These are phyloP conservation scores for Hippophae rhamnoides DNA, from an alignment of 306 rosid species.

Conservation along the genomic window DNA sequence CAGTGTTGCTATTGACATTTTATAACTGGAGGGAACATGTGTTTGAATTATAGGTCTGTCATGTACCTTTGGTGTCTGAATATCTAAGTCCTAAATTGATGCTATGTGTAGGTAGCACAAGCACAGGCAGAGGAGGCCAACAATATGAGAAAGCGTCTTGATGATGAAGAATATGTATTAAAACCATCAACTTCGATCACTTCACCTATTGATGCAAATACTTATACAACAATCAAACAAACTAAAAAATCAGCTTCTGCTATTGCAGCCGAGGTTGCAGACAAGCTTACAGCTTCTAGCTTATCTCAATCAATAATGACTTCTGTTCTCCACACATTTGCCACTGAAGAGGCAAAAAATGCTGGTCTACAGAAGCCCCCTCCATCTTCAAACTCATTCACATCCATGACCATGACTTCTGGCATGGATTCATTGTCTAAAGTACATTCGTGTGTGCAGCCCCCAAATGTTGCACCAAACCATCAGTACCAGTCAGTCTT, in stretches of 20 bases:
- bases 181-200: constrained; percentile 32
- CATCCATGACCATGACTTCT: constrained; percentile 18
- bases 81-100: background rate
- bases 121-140: constrained; percentile 82
- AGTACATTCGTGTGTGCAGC: constrained; percentile 38
- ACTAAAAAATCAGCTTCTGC: constrained; percentile 68
- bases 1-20: background rate
- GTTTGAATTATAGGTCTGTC: background rate
- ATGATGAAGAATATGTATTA: constrained; percentile 48
- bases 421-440: constrained; percentile 34
- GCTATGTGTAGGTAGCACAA: constrained; percentile 57
- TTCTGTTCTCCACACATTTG: constrained; percentile 83
- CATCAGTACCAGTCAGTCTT: constrained; percentile 63
- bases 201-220: constrained; percentile 28
- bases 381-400: constrained; percentile 15
- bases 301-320: constrained; percentile 86
- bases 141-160: constrained; percentile 57
- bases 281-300: constrained; percentile 85
- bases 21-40: background rate
- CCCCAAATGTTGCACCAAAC: constrained; percentile 35
- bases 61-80: background rate
- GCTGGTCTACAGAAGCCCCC: constrained; percentile 38
- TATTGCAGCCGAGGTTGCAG: constrained; percentile 90
- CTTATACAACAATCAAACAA: constrained; percentile 30
- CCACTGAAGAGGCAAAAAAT: constrained; percentile 83